Conservation (phyloP, 805 yeast genomes). For the Kregervanrija pseudodelftensis region DNA sequence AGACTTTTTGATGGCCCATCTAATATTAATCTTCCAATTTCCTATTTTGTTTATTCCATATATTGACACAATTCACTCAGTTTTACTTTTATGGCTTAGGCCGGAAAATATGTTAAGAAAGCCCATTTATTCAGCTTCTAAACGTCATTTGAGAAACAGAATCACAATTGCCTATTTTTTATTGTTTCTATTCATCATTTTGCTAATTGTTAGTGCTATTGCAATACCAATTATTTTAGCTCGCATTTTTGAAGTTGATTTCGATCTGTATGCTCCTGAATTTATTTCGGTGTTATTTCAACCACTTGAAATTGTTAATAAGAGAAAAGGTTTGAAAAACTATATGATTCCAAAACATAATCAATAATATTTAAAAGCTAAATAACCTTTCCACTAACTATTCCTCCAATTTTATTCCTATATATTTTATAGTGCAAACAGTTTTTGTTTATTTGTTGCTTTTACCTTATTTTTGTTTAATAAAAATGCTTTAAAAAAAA, state of each 20-base stretch:
- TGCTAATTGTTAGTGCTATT: constrained; percentile 28
- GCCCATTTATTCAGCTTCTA: constrained; percentile 34
- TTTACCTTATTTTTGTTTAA: too few relatives aligned
- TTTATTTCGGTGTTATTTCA: constrained; percentile 32
- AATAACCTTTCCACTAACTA: too few relatives aligned
- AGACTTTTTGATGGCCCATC: constrained; percentile 55
- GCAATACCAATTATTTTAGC: constrained; percentile 34
- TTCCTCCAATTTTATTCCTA: too few relatives aligned
- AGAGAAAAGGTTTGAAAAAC: constrained; percentile 32
- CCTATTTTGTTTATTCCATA: constrained; percentile 60
- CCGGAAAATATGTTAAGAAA: constrained; percentile 39
- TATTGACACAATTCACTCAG: constrained; percentile 59
- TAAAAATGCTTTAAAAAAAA: background rate
- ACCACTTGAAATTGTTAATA: constrained; percentile 29
- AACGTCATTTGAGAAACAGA: constrained; percentile 34
- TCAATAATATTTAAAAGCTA: too few relatives aligned
- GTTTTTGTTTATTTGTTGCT: too few relatives aligned
- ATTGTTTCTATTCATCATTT: constrained; percentile 28
- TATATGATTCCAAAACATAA: constrained; percentile 19
- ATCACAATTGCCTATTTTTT: constrained; percentile 26
- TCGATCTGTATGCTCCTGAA: constrained; percentile 35
- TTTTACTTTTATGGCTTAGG: constrained; percentile 60
- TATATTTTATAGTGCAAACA: too few relatives aligned
- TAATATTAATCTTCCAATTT: constrained; percentile 48
- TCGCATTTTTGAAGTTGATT: constrained; percentile 31